Base-by-base conservation (phyloP, 495 filamentous ascomycete species). In the Penicillium psychrofluorescens region DNA sequence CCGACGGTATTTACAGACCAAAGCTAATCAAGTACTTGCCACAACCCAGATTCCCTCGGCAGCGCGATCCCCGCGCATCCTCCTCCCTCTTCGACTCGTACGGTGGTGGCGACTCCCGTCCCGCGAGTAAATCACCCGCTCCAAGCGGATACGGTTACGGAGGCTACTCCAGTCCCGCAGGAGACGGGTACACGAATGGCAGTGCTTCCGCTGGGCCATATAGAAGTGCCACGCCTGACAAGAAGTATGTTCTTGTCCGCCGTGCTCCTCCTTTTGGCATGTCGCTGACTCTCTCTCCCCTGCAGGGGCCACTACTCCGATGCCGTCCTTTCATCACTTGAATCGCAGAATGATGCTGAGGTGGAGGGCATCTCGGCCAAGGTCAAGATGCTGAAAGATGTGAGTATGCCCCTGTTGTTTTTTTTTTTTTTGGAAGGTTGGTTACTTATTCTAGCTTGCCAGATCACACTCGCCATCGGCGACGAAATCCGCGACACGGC, bases 381-480 rank as follows among this genome's bases (percentile, higher is more conserved):
- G 63, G 94, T 98, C 44, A 83, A 75, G 72, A 78, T 89, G 76
- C 59, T 98, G 53, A 98, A 97, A 64, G 83, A 94, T 73, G 90
- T 95, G 61, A 56, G 84, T 78, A 43, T 4, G 16, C 30, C 8
- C 32, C 8, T 32, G 15, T 35, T n/a, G 13, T 13, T 8, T 41
- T 46, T 8, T 11, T 31, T 36, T 41, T 36, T 14, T 11, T 13
- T 16, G 10, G 12, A 4, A 22, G 13, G 4, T 30, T 15, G 41
- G 14, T 31, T 43, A 37, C 48, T 59, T 22, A 48, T 40, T 36
- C 14, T 13, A 33, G 12, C 27, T 7, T 22, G 15, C 15, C 50
- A 94, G 90, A 82, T 98, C 66, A 95, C 92, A 5, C 58, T 86
- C 22, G 87, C 90, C 0, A 98, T 98, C 46, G 94, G 94, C 45